phyloP scores from a whole-genome alignment of 2,329 filamentous ascomycete species.

The Penicillium sp. region DNA sequence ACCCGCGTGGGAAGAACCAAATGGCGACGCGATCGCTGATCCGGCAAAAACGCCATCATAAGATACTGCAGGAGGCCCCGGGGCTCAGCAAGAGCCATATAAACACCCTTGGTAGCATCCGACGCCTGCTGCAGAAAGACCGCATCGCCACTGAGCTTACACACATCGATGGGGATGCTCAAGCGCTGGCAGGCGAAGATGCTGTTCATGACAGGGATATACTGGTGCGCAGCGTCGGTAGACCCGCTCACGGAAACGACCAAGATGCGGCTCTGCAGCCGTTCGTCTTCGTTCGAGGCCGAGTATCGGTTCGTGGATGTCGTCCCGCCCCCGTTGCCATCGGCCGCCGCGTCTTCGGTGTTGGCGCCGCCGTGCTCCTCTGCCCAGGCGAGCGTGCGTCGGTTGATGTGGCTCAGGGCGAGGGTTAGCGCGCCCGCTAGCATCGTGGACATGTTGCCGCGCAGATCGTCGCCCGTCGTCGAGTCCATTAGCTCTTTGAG shows the following conservation, averaged over 20 bases:
- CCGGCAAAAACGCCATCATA: slow-evolving; percentile 85
- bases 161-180: slow-evolving; percentile 81
- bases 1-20: slow-evolving; percentile 73
- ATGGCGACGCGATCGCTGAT: slow-evolving; percentile 54
- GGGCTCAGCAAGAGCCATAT: slow-evolving; percentile 55
- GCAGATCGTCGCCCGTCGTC: slow-evolving; percentile 56
- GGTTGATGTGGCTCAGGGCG: slow-evolving; percentile 83
- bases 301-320: slow-evolving; percentile 21
- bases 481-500: slow-evolving; percentile 62
- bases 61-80: slow-evolving; percentile 79
- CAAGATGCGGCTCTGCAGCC: slow-evolving; percentile 72
- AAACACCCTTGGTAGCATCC: slow-evolving; percentile 62
- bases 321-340: slow-evolving; percentile 26
- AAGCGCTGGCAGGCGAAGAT: slow-evolving; percentile 90
- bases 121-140: slow-evolving; percentile 90
- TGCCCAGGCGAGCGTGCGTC: slow-evolving; percentile 58
- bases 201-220: slow-evolving; percentile 97
- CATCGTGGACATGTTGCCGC: slow-evolving; percentile 63
- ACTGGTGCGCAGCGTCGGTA: slow-evolving; percentile 75
- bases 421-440: slow-evolving; percentile 85
- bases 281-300: slow-evolving; percentile 23
- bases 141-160: slow-evolving; percentile 73
- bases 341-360: slow-evolving; percentile 31
- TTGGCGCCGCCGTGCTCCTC: slow-evolving; percentile 46
- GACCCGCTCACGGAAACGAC: slow-evolving; percentile 84